These are phyloP conservation scores for Effrenium voratum DNA, from an alignment of 73 alveolate genomes.

Conservation along the genomic window DNA sequence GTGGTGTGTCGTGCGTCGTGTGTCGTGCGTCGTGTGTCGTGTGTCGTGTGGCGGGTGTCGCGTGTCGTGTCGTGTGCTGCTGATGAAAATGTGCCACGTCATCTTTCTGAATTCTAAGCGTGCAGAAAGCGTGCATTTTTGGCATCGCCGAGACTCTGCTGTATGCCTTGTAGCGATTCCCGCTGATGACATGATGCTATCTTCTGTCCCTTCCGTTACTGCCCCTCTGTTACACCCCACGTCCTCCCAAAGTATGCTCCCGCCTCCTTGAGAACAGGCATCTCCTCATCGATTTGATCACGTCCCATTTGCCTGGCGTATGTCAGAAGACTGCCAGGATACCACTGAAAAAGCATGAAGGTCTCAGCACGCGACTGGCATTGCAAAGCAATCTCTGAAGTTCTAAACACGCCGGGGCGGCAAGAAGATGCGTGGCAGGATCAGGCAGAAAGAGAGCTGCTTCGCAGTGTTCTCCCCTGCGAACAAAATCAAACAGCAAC, in stretches of 20 bases:
- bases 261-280: constrained; percentile 74
- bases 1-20: too few species aligned
- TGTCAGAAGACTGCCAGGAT: background rate
- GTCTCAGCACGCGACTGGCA: background rate
- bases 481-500: background rate
- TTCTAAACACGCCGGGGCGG: background rate
- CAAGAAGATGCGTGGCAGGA: constrained; percentile 53
- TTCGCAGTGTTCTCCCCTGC: constrained; percentile 74
- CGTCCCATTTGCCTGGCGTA: constrained; percentile 5
- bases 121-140: too few species aligned
- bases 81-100: too few species aligned
- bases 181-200: too few species aligned
- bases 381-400: background rate
- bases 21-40: too few species aligned
- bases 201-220: too few species aligned
- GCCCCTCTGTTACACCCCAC: too few species aligned
- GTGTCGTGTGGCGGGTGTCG: too few species aligned
- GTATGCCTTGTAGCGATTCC: too few species aligned
- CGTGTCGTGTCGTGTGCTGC: too few species aligned
- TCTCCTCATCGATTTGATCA: constrained; percentile 11
- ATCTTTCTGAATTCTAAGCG: too few species aligned
- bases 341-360: background rate
- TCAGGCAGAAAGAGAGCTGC: constrained; percentile 93
- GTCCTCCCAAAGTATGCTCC: background rate
- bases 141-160: too few species aligned